These are phyloP conservation scores for Tetraselmis chui DNA, from an alignment of 139 green algal species.

Conservation along the genomic window DNA sequence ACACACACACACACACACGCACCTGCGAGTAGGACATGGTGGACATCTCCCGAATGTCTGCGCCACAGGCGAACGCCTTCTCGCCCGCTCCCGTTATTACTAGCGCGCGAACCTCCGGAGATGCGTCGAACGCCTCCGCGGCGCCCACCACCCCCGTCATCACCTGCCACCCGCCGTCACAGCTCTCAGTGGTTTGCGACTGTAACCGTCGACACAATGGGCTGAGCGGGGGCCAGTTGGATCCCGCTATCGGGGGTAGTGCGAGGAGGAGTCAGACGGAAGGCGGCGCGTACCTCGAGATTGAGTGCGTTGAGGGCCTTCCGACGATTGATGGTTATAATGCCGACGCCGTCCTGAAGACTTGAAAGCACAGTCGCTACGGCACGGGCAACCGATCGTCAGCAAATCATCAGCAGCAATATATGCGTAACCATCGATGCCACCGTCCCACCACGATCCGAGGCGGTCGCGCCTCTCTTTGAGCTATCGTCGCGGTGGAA, in stretches of 20 bases:
- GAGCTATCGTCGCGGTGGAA: too few relatives aligned
- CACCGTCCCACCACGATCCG: too few relatives aligned
- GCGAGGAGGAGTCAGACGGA: too few relatives aligned
- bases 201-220: too few relatives aligned
- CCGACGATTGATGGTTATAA: constrained; percentile 38
- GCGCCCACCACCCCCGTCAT: constrained; percentile 41
- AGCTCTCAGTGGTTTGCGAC: too few relatives aligned
- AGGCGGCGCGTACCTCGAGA: constrained; percentile 6
- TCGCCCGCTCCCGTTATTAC: constrained; percentile 55
- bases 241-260: too few relatives aligned
- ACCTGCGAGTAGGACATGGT: constrained; percentile 29
- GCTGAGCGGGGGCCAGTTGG: too few relatives aligned
- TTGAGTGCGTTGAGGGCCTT: constrained; percentile 50
- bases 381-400: too few relatives aligned
- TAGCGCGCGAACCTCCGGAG: constrained; percentile 29
- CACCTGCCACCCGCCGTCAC: constrained; percentile 24
- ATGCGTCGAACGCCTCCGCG: constrained; percentile 20
- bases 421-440: too few relatives aligned
- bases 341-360: constrained; percentile 6
- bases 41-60: constrained; percentile 72
- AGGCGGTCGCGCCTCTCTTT: too few relatives aligned
- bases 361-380: neutral
- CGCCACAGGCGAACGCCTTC: constrained; percentile 67
- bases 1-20: too few relatives aligned
- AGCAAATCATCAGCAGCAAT: too few relatives aligned